phyloP scores from a whole-genome alignment of 2,329 filamentous ascomycete genomes.

The Pseudogymnoascus sp. region DNA sequence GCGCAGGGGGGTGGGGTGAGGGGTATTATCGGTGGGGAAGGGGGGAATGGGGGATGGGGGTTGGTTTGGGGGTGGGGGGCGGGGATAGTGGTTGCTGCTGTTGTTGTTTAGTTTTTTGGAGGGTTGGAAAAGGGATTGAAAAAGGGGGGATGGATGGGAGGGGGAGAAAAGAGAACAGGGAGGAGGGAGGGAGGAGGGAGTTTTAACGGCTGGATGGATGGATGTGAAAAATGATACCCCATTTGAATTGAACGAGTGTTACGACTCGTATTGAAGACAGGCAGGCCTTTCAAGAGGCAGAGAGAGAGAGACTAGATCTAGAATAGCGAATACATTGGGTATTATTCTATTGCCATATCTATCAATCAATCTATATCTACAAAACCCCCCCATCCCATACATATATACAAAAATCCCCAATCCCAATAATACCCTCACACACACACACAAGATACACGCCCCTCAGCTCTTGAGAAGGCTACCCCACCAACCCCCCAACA shows the following conservation, averaged over 20 bases:
- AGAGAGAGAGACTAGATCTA: background rate
- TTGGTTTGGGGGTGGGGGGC: slow-evolving; percentile 21
- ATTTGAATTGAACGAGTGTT: background rate
- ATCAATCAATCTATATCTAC: background rate
- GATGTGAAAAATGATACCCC: background rate
- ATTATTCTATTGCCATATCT: background rate
- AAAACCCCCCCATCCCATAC: background rate
- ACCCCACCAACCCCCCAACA: background rate
- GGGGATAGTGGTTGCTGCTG: slow-evolving; percentile 24
- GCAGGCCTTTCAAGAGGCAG: background rate
- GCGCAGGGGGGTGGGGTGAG: slow-evolving; percentile 14
- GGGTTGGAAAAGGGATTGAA: too few relatives aligned
- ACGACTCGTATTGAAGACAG: background rate
- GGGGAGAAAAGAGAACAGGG: too few relatives aligned
- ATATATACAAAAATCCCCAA: background rate
- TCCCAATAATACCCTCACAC: background rate
- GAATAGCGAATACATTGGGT: background rate
- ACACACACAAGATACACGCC: background rate
- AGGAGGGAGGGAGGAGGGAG: background rate
- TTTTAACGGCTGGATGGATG: background rate
- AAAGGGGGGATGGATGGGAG: too few relatives aligned
- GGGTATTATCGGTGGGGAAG: slow-evolving; percentile 11
- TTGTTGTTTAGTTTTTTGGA: slow-evolving; percentile 14
- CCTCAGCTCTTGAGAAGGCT: slow-evolving; percentile 4
- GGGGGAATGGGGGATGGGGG: slow-evolving; percentile 23